phyloP scores from a whole-genome alignment of 371 early-diverging fungal species.

The Rhizopus microsporus region DNA sequence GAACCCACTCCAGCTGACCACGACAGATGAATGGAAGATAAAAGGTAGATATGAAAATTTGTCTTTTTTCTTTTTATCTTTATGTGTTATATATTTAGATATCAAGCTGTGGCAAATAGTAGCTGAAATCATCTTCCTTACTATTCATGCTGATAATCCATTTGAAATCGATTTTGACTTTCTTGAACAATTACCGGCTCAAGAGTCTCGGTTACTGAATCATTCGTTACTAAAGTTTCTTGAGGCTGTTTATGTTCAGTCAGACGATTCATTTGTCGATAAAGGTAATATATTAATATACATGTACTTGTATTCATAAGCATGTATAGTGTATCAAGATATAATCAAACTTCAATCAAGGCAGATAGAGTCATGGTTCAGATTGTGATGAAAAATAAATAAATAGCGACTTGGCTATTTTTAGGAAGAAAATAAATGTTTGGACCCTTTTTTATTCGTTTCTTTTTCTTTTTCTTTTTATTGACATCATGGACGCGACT shows the following conservation, averaged over 20 bases:
- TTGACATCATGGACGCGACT: not conserved
- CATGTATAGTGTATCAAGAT: conserved; percentile 11
- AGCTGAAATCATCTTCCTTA: conserved; percentile 64
- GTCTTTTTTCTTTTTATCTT: not conserved
- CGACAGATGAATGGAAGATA: conserved; percentile 60
- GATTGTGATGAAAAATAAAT: no score
- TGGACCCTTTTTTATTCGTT: not conserved
- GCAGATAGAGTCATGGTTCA: no score
- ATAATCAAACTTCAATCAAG: not conserved
- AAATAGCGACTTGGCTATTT: no score
- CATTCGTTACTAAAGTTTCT: conserved; percentile 73
- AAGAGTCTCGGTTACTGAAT: conserved; percentile 63
- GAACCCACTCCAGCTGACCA: conserved; percentile 61
- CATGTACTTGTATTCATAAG: not conserved
- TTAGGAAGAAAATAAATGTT: no score
- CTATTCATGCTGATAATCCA: conserved; percentile 65
- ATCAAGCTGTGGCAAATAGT: conserved; percentile 78
- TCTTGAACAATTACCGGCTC: conserved; percentile 59
- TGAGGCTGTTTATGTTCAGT: conserved; percentile 58
- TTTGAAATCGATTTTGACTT: conserved; percentile 68
- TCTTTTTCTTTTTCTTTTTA: not conserved
- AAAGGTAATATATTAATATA: conserved; percentile 31
- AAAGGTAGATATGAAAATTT: conserved; percentile 12
- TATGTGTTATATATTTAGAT: conserved; percentile 37
- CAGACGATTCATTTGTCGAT: conserved; percentile 39